Conservation (phyloP, 1,284 basidiomycete genomes). For the Wolfiporia cocos region DNA sequence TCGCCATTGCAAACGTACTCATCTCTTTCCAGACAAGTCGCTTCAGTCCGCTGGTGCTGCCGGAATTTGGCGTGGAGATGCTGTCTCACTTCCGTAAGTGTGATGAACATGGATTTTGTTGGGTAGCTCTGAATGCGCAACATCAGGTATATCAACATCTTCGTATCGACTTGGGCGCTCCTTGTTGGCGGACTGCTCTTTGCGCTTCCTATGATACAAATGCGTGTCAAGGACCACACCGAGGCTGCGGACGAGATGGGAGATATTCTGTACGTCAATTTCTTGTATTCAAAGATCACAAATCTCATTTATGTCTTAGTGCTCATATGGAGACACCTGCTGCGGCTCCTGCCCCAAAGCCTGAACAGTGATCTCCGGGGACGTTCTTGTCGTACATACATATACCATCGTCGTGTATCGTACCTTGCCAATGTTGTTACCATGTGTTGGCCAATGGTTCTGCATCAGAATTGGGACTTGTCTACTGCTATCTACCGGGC, state of each 20-base stretch:
- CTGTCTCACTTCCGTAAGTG: slow-evolving; percentile 31
- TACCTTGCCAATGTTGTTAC: too few species aligned
- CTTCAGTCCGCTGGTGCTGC: slow-evolving; percentile 39
- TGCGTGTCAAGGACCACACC: slow-evolving; percentile 33
- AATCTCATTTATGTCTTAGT: neutral
- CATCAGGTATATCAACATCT: slow-evolving; percentile 36
- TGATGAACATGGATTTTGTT: too few species aligned
- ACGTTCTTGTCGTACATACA: too few species aligned
- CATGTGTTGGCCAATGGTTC: too few species aligned
- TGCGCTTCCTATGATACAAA: slow-evolving; percentile 40
- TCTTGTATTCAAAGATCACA: neutral
- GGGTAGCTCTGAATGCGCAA: too few species aligned
- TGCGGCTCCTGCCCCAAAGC: neutral
- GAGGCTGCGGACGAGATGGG: slow-evolving; percentile 25
- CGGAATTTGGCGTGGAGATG: slow-evolving; percentile 38
- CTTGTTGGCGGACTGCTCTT: slow-evolving; percentile 35
- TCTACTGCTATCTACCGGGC: too few species aligned
- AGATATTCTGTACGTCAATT: slow-evolving; percentile 24
- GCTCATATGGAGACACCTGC: slow-evolving; percentile 2
- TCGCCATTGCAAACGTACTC: neutral
- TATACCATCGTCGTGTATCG: neutral
- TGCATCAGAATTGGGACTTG: too few species aligned
- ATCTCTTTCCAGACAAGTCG: slow-evolving; percentile 31
- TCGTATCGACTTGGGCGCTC: slow-evolving; percentile 37
- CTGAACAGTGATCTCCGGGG: too few species aligned